phyloP scores from a whole-genome alignment of 805 yeast genomes.

The Kluyveromyces nonfermentans region DNA sequence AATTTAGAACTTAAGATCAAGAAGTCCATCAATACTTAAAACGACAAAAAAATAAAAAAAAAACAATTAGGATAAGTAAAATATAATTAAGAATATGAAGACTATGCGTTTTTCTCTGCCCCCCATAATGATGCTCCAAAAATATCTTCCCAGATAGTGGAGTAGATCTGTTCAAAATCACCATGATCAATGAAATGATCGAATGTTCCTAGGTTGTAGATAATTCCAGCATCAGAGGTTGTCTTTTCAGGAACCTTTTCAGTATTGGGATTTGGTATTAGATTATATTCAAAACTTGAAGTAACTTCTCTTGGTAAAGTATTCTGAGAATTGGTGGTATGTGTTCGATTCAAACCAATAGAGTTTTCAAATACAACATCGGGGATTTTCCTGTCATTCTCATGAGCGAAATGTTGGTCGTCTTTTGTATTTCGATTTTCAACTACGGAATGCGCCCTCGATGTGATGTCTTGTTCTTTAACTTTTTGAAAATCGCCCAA shows the following conservation, averaged over 20 bases:
- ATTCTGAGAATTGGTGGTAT: not conserved
- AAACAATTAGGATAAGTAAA: not conserved
- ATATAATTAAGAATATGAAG: not conserved
- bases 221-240: not conserved
- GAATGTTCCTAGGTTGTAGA: slow-evolving; percentile 21
- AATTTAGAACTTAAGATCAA: no score
- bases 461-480: not conserved
- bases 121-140: not conserved
- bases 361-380: not conserved
- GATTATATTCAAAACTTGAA: not conserved
- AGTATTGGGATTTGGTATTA: not conserved
- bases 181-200: slow-evolving; percentile 25
- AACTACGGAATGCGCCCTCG: not conserved
- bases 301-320: not conserved
- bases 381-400: not conserved
- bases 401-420: not conserved
- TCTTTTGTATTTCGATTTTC: not conserved
- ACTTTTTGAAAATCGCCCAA: not conserved
- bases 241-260: not conserved
- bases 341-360: not conserved
- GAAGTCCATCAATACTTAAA: no score
- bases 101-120: not conserved
- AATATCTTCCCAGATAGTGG: slow-evolving; percentile 22
- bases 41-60: not conserved
- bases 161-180: slow-evolving; percentile 21